phyloP scores from a whole-genome alignment of 2,329 filamentous ascomycete genomes.

The Fusarium algeriense region DNA sequence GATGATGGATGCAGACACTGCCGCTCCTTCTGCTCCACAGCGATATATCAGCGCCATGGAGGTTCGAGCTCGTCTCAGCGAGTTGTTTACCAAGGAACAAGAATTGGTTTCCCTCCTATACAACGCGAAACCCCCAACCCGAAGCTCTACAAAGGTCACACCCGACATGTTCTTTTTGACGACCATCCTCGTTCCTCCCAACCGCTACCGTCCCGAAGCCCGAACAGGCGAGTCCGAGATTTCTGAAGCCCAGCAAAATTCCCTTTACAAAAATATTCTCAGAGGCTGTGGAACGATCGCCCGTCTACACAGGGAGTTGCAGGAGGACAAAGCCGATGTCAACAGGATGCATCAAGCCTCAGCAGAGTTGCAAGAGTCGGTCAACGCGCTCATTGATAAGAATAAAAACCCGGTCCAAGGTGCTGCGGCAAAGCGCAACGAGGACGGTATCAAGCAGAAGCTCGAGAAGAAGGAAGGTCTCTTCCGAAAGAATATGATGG shows the following conservation, averaged over 20 bases:
- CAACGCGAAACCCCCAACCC: conserved; percentile 74
- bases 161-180: conserved; percentile 96
- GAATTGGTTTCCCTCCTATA: conserved; percentile 90
- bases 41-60: conserved; percentile 86
- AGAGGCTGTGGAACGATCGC: conserved; percentile 79
- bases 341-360: conserved; percentile 84
- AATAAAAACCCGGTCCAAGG: conserved; percentile 87
- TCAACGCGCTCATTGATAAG: conserved; percentile 93
- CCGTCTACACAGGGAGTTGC: conserved; percentile 71
- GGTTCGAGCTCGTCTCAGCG: conserved; percentile 80
- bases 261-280: conserved; percentile 86
- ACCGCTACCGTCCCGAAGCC: conserved; percentile 89
- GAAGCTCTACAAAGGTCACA: conserved; percentile 68
- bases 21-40: conserved; percentile 58
- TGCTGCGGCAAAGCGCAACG: conserved; percentile 79
- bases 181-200: conserved; percentile 88
- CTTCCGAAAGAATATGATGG: conserved; percentile 99
- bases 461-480: conserved; percentile 99
- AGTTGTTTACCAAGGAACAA: conserved; percentile 88
- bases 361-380: conserved; percentile 85
- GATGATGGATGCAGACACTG: conserved; percentile 49
- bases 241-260: conserved; percentile 89
- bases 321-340: conserved; percentile 63
- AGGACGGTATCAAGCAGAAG: conserved; percentile 97
- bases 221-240: conserved; percentile 84